These are phyloP conservation scores for Neonectria ditissima DNA, from an alignment of 2,329 filamentous ascomycete genomes.

Conservation along the genomic window DNA sequence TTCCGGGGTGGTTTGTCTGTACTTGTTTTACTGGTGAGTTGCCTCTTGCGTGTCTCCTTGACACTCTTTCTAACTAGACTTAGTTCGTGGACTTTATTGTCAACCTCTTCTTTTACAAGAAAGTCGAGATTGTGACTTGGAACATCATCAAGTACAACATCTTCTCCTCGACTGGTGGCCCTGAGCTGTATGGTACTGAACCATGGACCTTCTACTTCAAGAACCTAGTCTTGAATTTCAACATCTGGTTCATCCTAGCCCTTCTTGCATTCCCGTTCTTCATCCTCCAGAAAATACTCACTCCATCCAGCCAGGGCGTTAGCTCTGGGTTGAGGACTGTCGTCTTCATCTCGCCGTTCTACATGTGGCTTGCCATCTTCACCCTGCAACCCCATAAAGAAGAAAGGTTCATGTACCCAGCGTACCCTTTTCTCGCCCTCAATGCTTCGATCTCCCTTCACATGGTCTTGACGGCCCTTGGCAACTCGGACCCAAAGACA, in stretches of 20 bases:
- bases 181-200: constrained; percentile 94
- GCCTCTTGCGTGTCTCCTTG: neutral
- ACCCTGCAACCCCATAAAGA: constrained; percentile 96
- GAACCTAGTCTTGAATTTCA: constrained; percentile 94
- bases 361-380: constrained; percentile 94
- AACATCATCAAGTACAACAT: constrained; percentile 98
- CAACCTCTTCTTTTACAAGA: constrained; percentile 88
- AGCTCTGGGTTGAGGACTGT: constrained; percentile 80
- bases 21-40: constrained; percentile 75
- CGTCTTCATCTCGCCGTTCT: constrained; percentile 86
- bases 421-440: constrained; percentile 88
- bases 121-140: constrained; percentile 80
- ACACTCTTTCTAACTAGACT: neutral
- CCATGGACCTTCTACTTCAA: constrained; percentile 97
- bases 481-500: constrained; percentile 74
- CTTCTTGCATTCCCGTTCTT: constrained; percentile 81
- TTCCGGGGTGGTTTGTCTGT: constrained; percentile 75
- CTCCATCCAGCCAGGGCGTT: constrained; percentile 70
- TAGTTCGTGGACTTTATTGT: constrained; percentile 76
- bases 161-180: constrained; percentile 83
- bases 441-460: constrained; percentile 90
- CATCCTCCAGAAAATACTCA: constrained; percentile 75
- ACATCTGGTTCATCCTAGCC: constrained; percentile 90
- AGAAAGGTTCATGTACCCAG: constrained; percentile 98
- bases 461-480: constrained; percentile 80